Percentiles rank a stretch among this genome's conserved stretches.
These are phyloP conservation scores for Lipomyces starkeyi DNA, from an alignment of 805 yeast genomes.

Conservation along the genomic window DNA sequence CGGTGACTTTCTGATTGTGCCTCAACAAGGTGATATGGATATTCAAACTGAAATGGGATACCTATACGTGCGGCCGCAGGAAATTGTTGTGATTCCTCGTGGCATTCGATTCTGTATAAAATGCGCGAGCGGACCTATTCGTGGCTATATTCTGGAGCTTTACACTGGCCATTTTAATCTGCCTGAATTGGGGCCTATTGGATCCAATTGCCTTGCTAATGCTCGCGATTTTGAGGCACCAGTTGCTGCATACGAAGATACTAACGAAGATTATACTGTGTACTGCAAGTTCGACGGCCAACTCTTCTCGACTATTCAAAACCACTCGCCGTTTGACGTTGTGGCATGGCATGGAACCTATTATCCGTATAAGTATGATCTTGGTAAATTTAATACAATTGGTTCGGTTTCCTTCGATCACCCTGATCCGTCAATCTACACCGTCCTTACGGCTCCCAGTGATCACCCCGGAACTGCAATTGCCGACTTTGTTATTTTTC, in stretches of 20 bases:
- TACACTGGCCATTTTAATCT: constrained; percentile 42
- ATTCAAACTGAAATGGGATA: constrained; percentile 43
- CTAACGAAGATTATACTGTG: constrained; percentile 39
- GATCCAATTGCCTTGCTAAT: constrained; percentile 44
- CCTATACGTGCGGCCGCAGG: constrained; percentile 40
- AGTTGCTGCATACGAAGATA: constrained; percentile 39
- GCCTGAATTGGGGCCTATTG: constrained; percentile 45
- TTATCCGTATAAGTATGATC: constrained; percentile 43
- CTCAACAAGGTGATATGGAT: constrained; percentile 41
- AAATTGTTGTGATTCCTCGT: constrained; percentile 42
- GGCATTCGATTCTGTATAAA: constrained; percentile 40
- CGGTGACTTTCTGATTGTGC: constrained; percentile 43
- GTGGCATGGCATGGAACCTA: constrained; percentile 44
- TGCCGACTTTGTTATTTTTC: constrained; percentile 43
- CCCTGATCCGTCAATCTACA: constrained; percentile 43
- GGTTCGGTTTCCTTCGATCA: constrained; percentile 43
- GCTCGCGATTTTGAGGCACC: constrained; percentile 43
- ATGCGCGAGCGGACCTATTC: constrained; percentile 32
- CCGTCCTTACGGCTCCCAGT: constrained; percentile 31
- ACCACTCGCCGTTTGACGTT: constrained; percentile 42
- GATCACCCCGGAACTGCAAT: constrained; percentile 41
- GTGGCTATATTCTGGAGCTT: constrained; percentile 43
- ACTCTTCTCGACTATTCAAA: constrained; percentile 21
- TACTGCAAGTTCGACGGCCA: constrained; percentile 27
- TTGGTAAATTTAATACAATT: constrained; percentile 40